Conservation (phyloP, 163 green algal genomes). For the Chlamydomonas reinhardtii region DNA sequence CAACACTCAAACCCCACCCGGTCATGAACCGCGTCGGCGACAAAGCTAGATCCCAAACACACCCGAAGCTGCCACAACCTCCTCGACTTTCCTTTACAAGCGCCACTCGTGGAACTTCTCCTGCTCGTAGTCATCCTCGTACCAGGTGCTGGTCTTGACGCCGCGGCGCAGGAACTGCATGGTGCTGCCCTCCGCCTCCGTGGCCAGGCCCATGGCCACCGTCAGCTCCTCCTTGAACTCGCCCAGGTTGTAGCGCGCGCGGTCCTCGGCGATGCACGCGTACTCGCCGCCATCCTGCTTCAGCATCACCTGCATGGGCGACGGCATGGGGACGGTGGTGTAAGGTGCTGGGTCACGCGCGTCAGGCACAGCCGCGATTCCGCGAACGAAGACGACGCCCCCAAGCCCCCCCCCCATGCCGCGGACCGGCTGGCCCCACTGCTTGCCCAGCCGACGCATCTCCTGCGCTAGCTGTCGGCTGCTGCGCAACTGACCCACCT, state of each 20-base stretch:
- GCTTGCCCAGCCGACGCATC: too few relatives aligned
- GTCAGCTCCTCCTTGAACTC: slow-evolving; percentile 91
- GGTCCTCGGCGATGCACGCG: slow-evolving; percentile 91
- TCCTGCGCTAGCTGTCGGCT: too few relatives aligned
- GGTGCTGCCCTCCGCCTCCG: slow-evolving; percentile 76
- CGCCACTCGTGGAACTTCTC: slow-evolving; percentile 85
- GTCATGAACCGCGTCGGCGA: too few relatives aligned
- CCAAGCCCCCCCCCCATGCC: too few relatives aligned
- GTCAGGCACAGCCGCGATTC: background rate
- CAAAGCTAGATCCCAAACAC: too few relatives aligned
- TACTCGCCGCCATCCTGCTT: slow-evolving; percentile 92
- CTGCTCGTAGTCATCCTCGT: slow-evolving; percentile 88
- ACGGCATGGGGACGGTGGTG: too few relatives aligned
- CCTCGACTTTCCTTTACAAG: slow-evolving; percentile 51
- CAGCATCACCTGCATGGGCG: slow-evolving; percentile 84
- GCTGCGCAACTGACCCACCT: slow-evolving; percentile 68
- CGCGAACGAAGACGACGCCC: too few relatives aligned
- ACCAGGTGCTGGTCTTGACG: slow-evolving; percentile 95
- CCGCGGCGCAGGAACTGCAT: slow-evolving; percentile 79
- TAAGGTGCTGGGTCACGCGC: too few relatives aligned
- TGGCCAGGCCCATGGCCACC: slow-evolving; percentile 92
- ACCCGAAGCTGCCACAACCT: too few relatives aligned
- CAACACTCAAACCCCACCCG: too few relatives aligned
- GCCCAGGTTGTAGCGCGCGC: slow-evolving; percentile 87
- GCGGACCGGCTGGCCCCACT: too few relatives aligned